These are phyloP conservation scores for Stephania yunnanensis DNA, from an alignment of 164 flowering plant species.

Conservation along the genomic window DNA sequence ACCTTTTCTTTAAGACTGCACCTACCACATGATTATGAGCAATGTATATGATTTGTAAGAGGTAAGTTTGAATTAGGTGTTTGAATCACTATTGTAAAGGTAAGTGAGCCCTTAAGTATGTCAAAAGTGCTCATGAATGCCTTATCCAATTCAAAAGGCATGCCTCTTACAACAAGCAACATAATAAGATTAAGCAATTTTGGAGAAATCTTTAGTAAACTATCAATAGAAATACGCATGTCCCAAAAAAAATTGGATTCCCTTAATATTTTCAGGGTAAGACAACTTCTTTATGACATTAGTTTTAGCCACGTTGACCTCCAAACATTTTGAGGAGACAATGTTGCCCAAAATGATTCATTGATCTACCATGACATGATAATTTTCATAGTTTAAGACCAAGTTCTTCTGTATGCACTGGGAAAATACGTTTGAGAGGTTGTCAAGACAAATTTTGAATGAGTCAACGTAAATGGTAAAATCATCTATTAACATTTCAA, in stretches of 20 bases:
- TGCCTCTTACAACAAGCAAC: background rate
- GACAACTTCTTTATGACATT: background rate
- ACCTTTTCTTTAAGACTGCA: background rate
- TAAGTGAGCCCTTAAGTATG: background rate
- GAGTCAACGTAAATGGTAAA: too few relatives aligned
- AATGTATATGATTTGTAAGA: slow-evolving; percentile 2
- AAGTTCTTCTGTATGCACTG: too few relatives aligned
- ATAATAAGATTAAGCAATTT: background rate
- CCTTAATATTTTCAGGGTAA: background rate
- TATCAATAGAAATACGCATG: background rate
- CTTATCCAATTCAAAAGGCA: background rate
- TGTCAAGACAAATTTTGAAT: too few relatives aligned
- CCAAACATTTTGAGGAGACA: background rate
- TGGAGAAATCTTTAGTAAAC: slow-evolving; percentile 1
- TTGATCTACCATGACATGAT: too few relatives aligned
- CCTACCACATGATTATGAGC: background rate
- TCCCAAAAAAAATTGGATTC: too few relatives aligned
- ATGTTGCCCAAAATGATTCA: background rate
- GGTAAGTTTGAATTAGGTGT: slow-evolving; percentile 7
- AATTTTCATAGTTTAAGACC: too few relatives aligned
- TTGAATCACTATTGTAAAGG: background rate
- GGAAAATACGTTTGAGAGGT: too few relatives aligned
- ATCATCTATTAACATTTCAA: too few relatives aligned
- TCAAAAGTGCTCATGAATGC: background rate
- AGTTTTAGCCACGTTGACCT: background rate